Conservation (phyloP, 768 basidiomycete genomes). For the Serendipita sp. region DNA sequence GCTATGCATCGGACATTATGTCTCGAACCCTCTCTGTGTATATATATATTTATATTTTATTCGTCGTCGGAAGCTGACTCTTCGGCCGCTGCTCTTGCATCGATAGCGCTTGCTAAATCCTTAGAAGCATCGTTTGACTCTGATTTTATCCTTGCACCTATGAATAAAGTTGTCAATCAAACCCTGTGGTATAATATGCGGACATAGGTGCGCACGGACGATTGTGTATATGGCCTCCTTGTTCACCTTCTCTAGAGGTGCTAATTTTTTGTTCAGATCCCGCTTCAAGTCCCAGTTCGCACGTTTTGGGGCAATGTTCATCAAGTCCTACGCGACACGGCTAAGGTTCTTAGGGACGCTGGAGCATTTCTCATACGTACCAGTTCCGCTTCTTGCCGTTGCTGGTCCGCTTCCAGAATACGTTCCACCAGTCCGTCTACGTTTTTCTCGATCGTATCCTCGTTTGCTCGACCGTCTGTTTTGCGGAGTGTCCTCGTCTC, state of each 20-base stretch:
- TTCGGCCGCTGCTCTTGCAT: conserved; percentile 25
- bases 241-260: conserved; percentile 78
- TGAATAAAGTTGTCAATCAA: background rate
- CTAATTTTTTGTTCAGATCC: conserved; percentile 78
- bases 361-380: conserved; percentile 27
- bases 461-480: conserved; percentile 31
- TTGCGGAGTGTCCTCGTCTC: conserved; percentile 64
- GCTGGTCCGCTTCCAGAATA: conserved; percentile 78
- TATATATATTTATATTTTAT: background rate
- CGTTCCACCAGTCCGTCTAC: conserved; percentile 69
- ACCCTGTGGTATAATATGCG: background rate
- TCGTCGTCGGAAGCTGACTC: background rate
- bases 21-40: background rate
- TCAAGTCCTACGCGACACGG: conserved; percentile 48
- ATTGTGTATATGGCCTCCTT: conserved; percentile 84
- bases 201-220: conserved; percentile 48
- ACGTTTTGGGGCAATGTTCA: conserved; percentile 94
- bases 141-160: conserved; percentile 48
- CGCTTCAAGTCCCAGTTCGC: conserved; percentile 94
- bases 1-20: background rate
- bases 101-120: conserved; percentile 71
- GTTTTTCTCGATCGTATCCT: conserved; percentile 77
- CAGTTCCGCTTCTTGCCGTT: conserved; percentile 69
- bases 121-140: conserved; percentile 20
- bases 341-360: background rate